phyloP scores from a whole-genome alignment of 306 rosid genomes.

The Casuarina equisetifolia region DNA sequence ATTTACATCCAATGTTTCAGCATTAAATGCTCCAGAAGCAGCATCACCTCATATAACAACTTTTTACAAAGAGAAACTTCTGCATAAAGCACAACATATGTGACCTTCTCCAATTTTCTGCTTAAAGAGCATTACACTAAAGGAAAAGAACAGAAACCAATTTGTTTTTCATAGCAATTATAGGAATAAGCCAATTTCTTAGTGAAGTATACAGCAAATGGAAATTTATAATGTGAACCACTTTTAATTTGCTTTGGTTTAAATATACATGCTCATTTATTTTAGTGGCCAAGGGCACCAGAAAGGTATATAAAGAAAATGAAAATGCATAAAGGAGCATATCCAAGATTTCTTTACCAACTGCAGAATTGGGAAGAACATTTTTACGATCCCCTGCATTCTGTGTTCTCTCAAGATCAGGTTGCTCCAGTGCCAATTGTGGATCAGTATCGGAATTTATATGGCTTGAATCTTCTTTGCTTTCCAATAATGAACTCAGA shows the following conservation, averaged over 20 bases:
- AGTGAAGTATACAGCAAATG: not conserved
- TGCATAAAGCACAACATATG: slow-evolving; percentile 34
- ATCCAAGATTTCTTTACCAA: slow-evolving; percentile 49
- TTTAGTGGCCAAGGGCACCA: slow-evolving; percentile 7
- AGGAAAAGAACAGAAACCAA: slow-evolving; percentile 18
- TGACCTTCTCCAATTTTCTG: slow-evolving; percentile 25
- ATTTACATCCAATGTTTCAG: slow-evolving; percentile 30
- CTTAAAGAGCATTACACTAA: slow-evolving; percentile 20
- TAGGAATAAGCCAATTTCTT: slow-evolving; percentile 13
- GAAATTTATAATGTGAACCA: not conserved
- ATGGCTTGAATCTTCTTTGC: slow-evolving; percentile 37
- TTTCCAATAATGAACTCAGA: slow-evolving; percentile 30
- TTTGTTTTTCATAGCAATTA: slow-evolving; percentile 20
- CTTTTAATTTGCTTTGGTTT: not conserved
- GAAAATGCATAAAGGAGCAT: slow-evolving; percentile 11
- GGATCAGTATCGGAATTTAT: slow-evolving; percentile 36
- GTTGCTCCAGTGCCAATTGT: slow-evolving; percentile 33
- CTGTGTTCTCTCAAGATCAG: slow-evolving; percentile 27
- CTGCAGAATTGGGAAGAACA: slow-evolving; percentile 33
- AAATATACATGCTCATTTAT: slow-evolving; percentile 5
- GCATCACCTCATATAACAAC: slow-evolving; percentile 30
- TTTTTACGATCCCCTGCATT: slow-evolving; percentile 42
- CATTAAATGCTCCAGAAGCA: slow-evolving; percentile 34
- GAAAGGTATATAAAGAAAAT: slow-evolving; percentile 7
- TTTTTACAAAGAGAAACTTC: slow-evolving; percentile 30